These are phyloP conservation scores for Yamadazyma songkhlaensis DNA, from an alignment of 1,139 yeast species.

Conservation along the genomic window DNA sequence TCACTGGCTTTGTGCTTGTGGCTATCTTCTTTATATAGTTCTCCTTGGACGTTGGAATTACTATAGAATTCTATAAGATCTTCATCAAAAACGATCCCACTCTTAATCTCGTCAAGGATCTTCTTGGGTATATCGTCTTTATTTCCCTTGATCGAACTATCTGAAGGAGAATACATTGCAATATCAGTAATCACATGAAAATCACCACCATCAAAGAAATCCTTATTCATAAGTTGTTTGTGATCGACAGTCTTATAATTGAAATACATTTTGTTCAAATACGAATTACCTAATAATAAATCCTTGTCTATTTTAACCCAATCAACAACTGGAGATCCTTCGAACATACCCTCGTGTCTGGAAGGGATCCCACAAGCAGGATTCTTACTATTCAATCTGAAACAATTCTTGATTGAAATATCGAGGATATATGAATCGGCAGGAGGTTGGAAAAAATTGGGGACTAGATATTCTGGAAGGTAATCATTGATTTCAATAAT, in stretches of 20 bases:
- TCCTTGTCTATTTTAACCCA: conserved; percentile 42
- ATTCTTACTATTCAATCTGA: conserved; percentile 20
- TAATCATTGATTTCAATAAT: conserved; percentile 27
- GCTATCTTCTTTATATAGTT: conserved; percentile 13
- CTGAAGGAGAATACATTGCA: conserved; percentile 31
- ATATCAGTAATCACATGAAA: conserved; percentile 36
- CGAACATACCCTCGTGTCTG: conserved; percentile 23
- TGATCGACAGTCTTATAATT: conserved; percentile 30
- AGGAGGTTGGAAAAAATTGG: conserved; percentile 40
- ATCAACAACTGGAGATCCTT: conserved; percentile 19
- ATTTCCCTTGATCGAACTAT: conserved; percentile 32
- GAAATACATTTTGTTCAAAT: conserved; percentile 30
- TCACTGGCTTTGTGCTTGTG: conserved; percentile 18
- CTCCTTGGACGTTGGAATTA: conserved; percentile 14
- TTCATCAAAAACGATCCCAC: conserved; percentile 25
- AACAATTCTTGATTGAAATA: conserved; percentile 31
- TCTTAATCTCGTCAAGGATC: conserved; percentile 29
- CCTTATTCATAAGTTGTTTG: conserved; percentile 18
- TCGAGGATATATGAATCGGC: conserved; percentile 38
- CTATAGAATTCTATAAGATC: conserved; percentile 23
- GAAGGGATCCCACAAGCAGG: conserved; percentile 34
- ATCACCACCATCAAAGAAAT: background rate
- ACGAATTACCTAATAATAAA: conserved; percentile 31
- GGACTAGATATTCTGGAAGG: conserved; percentile 30
- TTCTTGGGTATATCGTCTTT: conserved; percentile 25